Base-by-base conservation (phyloP, 2,329 filamentous ascomycete genomes). In the Colletotrichum falcatum region DNA sequence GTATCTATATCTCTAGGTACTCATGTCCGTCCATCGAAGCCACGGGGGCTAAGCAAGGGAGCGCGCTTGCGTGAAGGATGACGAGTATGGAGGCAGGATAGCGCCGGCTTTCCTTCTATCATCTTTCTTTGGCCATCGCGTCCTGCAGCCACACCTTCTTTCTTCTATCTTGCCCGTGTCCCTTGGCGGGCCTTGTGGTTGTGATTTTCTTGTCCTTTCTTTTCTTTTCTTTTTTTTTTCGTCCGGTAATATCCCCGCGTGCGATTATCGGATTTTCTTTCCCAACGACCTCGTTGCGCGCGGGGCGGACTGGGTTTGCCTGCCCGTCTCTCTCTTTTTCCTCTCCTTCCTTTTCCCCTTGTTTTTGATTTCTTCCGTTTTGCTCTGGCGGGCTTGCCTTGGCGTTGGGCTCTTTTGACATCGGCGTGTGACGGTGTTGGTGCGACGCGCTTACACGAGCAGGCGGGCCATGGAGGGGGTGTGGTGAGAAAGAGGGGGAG, bases 71-170 rank as follows among this genome's bases (percentile, higher is more conserved):
- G 18, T 39, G 28, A 44, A n/a, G 6, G 33, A 30, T 48, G 35
- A 49, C 42, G 62, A 39, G 26, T 51, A 28, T 7, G 12, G n/a
- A 23, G 3, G 33, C 11, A 33, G 42, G n/a, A n/a, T 5, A 20
- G 56, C 16, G 6, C 46, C 59, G 59, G 44, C 5, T 18, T 20
- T 5, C 33, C 26, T n/a, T n/a, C n/a, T n/a, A n/a, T n/a, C n/a
- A n/a, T n/a, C n/a, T n/a, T n/a, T n/a, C 23, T 55, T 18, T 33
- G 20, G 26, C 28, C 33, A 1, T 33, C 18, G 26, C 61, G 8
- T 60, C 63, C 55, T 70, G 62, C 66, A 70, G 66, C 62, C 66
- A 70, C 66, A 66, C 66, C 55, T 70, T 55, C 54, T 68, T 61
- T 56, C 26, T 14, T 12, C 14, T 23, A 16, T 5, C n/a, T 35